Base-by-base conservation (phyloP, 2,329 filamentous ascomycete genomes). In the Hansfordia pulvinata region DNA sequence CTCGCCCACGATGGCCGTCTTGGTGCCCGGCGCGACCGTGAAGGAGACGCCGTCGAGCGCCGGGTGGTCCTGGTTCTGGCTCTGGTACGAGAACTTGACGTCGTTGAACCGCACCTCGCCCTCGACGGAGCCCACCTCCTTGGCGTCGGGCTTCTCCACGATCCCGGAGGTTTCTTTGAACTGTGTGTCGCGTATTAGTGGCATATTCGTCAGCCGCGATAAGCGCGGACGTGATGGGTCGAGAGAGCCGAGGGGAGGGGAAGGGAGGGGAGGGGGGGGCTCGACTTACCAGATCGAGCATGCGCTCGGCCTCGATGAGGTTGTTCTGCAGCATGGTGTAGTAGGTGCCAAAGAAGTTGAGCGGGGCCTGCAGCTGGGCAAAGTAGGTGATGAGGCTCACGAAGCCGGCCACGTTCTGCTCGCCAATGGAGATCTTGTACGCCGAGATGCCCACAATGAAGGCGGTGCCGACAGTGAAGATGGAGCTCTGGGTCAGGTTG, bases 361-460 rank as follows among this genome's bases (percentile, higher is more conserved):
- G 54, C 4, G 70, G 70, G 5, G 59, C 64, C 43, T 49, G 39
- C 44, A 42, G 27, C 27, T 40, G 40, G 4, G 47, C 44, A 23
- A 51, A 53, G 36, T 52, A 53, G 2, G 49, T 50, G 16, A 53
- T 49, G n/a, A 53, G 41, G 28, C 43, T 48, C 24, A 53, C 65
- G 30, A 76, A 76, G 26, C 64, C 58, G 30, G 67, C 62, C 10
- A 73, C 65, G 3, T 52, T 54, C 30, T 63, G 58, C 32, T 64
- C 47, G 8, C 60, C 60, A 5, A 56, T 60, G 1, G 67, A 68
- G 23, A 76, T 69, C 40, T 75, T 69, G 41, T 70, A 74, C 2
- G 69, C 69, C 3, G 68, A 69, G 17, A 76, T 63, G 33, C 63
- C 68, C 33, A 70, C 70, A 2, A 69, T 63, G n/a, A 73, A 46